Conservation (phyloP, 208 protist species). For the Trichomonas tenax region DNA sequence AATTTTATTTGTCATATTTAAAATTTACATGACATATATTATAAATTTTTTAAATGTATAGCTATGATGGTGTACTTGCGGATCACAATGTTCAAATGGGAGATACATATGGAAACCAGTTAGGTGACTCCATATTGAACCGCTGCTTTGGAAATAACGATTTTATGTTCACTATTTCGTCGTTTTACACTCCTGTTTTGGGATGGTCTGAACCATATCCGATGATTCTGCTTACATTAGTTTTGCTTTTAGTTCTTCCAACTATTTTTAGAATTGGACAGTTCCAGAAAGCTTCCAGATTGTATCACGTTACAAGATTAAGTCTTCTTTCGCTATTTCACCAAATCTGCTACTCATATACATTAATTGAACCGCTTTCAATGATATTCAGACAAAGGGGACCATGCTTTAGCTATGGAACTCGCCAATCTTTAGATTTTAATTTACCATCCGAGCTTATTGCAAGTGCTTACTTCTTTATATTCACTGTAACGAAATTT, state of each 20-base stretch:
- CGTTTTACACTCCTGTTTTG: background rate
- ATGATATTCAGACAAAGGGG: background rate
- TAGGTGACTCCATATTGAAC: background rate
- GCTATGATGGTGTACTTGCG: no score
- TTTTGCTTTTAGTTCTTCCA: background rate
- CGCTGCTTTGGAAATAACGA: background rate
- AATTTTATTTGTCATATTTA: no score
- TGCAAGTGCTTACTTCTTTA: background rate
- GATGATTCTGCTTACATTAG: background rate
- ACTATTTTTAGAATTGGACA: background rate
- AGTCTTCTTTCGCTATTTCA: background rate
- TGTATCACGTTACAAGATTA: background rate
- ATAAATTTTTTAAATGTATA: no score
- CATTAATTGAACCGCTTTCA: background rate
- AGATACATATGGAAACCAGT: no score
- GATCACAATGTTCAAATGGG: no score
- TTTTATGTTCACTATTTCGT: background rate
- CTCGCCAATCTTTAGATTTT: background rate
- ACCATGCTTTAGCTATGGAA: background rate
- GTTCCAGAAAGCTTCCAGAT: background rate
- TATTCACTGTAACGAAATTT: background rate
- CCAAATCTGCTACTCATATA: background rate
- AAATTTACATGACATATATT: no score
- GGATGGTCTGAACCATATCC: slow-evolving; percentile 3
- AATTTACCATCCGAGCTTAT: background rate